Conservation (phyloP, 2,329 filamentous ascomycete species). For the Colletotrichum musae region DNA sequence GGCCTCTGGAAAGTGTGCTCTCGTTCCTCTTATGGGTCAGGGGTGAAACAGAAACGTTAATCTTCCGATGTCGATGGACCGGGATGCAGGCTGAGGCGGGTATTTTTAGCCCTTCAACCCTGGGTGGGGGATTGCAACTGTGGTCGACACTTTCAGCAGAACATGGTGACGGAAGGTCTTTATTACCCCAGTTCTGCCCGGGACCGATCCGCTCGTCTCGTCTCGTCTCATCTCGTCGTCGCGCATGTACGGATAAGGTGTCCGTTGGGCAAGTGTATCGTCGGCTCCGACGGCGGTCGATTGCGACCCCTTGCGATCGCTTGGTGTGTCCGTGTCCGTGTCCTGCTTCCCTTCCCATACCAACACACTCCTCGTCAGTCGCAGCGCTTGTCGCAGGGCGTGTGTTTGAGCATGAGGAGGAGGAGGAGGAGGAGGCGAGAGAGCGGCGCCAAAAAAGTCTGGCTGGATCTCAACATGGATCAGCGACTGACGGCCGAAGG, state of each 20-base stretch:
- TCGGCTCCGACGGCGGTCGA: slow-evolving; percentile 37
- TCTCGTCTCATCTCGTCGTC: slow-evolving; percentile 26
- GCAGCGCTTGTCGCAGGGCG: slow-evolving; percentile 39
- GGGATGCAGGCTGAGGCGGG: slow-evolving; percentile 37
- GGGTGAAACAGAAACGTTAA: slow-evolving; percentile 41
- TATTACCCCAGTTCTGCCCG: slow-evolving; percentile 40
- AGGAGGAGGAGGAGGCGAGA: neutral
- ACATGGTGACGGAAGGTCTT: slow-evolving; percentile 17
- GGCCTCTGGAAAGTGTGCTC: slow-evolving; percentile 21
- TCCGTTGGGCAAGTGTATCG: slow-evolving; percentile 17
- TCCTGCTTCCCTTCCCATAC: neutral
- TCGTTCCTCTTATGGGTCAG: slow-evolving; percentile 37
- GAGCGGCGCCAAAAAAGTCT: slow-evolving; percentile 25
- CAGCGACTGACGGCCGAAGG: slow-evolving; percentile 3
- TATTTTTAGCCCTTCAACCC: slow-evolving; percentile 40
- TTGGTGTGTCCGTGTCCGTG: neutral
- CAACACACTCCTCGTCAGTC: neutral
- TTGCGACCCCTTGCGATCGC: neutral
- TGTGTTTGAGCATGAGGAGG: slow-evolving; percentile 26
- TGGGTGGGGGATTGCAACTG: slow-evolving; percentile 26
- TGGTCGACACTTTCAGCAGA: slow-evolving; percentile 11
- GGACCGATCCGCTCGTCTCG: slow-evolving; percentile 37
- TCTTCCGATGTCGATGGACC: slow-evolving; percentile 41
- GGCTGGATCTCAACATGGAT: slow-evolving; percentile 20
- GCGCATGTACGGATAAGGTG: slow-evolving; percentile 20